These are phyloP conservation scores for Claviceps humidiphila DNA, from an alignment of 2,329 filamentous ascomycete genomes.

Conservation along the genomic window DNA sequence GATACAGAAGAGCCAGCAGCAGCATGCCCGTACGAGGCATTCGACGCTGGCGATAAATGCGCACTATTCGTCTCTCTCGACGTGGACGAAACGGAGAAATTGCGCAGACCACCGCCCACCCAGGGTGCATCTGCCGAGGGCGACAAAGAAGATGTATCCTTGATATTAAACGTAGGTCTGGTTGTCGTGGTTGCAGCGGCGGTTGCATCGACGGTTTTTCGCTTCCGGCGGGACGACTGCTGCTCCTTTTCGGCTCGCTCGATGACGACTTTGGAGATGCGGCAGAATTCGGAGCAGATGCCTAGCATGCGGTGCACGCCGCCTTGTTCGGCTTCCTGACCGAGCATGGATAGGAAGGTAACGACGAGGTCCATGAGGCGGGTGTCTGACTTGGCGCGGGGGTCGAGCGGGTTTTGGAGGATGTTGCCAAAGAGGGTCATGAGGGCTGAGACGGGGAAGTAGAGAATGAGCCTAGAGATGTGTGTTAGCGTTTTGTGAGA, in stretches of 20 bases:
- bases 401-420: constrained; percentile 84
- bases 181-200: constrained; percentile 6
- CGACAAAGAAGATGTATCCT: neutral
- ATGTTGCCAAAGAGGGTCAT: constrained; percentile 96
- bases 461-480: constrained; percentile 61
- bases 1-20: constrained; percentile 15
- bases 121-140: constrained; percentile 4
- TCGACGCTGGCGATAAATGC: constrained; percentile 16
- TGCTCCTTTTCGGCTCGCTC: constrained; percentile 88
- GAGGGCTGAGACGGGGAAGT: constrained; percentile 89
- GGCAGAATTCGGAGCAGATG: constrained; percentile 90
- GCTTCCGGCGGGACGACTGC: constrained; percentile 64
- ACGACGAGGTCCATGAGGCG: constrained; percentile 88
- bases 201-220: constrained; percentile 38
- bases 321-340: constrained; percentile 78
- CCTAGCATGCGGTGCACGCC: constrained; percentile 88
- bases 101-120: constrained; percentile 2
- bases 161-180: neutral
- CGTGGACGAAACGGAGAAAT: constrained; percentile 1
- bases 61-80: constrained; percentile 7
- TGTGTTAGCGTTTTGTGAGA: neutral
- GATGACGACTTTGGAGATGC: constrained; percentile 80
- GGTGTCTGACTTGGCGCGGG: constrained; percentile 75
- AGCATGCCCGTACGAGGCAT: constrained; percentile 12
- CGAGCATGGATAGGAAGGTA: constrained; percentile 77